phyloP scores from a whole-genome alignment of 2,329 filamentous ascomycete species.

The Aspergillus versicolor region DNA sequence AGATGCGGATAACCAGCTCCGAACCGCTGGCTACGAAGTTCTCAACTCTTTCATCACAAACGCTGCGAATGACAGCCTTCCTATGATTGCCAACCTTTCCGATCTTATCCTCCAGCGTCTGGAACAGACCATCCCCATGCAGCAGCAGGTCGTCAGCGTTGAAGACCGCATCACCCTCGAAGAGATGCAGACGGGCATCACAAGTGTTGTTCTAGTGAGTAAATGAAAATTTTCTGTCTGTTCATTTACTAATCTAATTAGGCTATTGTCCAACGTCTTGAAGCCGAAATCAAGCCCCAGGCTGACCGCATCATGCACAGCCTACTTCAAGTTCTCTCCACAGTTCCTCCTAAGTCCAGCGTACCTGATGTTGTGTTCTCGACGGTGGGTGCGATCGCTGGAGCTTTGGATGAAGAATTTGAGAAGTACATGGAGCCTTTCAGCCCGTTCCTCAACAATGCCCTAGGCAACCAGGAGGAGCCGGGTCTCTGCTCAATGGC shows the following conservation, averaged over 20 bases:
- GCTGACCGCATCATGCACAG: slow-evolving; percentile 93
- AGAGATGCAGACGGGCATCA: slow-evolving; percentile 95
- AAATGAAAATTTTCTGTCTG: background rate
- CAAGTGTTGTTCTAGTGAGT: slow-evolving; percentile 73
- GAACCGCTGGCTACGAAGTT: slow-evolving; percentile 95
- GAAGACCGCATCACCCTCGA: slow-evolving; percentile 95
- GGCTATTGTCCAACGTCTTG: slow-evolving; percentile 85
- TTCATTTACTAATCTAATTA: slow-evolving; percentile 14
- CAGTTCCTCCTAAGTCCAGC: slow-evolving; percentile 79
- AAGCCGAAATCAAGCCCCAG: slow-evolving; percentile 85
- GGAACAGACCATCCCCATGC: slow-evolving; percentile 84
- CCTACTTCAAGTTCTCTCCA: slow-evolving; percentile 75
- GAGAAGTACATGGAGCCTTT: slow-evolving; percentile 98
- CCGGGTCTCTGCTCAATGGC: slow-evolving; percentile 93
- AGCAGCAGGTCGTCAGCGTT: slow-evolving; percentile 90
- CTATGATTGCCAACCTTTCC: slow-evolving; percentile 76
- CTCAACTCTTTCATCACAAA: slow-evolving; percentile 93
- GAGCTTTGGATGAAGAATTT: slow-evolving; percentile 88
- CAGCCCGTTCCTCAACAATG: slow-evolving; percentile 86
- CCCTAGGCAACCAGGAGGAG: slow-evolving; percentile 93
- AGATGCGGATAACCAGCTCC: slow-evolving; percentile 82
- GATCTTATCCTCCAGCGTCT: slow-evolving; percentile 88
- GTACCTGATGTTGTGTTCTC: slow-evolving; percentile 94
- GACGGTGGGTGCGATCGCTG: slow-evolving; percentile 86
- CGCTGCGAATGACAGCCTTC: slow-evolving; percentile 80